Percentiles rank a stretch among this genome's conserved stretches.
Evolutionary conservation across 2,329 filamentous ascomycete species (phyloP).

Genomic region (Xylaria sp.): DNA sequence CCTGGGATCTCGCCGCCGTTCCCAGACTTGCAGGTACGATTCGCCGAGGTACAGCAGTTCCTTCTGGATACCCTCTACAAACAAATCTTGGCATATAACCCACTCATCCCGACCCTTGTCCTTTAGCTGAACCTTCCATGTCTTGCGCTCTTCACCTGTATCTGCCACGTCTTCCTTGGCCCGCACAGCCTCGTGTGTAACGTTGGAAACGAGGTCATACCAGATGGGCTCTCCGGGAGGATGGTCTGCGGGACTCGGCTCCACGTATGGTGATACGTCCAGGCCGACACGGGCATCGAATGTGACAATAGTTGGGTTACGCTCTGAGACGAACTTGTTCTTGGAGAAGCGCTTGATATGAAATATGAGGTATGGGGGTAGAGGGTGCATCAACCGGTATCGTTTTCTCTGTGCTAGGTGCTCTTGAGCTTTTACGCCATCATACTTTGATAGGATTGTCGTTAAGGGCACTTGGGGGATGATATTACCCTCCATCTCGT

Average conservation of each 20-base stretch:
- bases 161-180: conserved; percentile 87
- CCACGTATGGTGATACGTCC: conserved; percentile 90
- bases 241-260: conserved; percentile 80
- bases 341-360: conserved; percentile 97
- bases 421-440: conserved; percentile 87
- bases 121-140: conserved; percentile 92
- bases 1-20: conserved; percentile 73
- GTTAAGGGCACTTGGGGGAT: conserved; percentile 91
- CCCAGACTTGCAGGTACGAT: conserved; percentile 97
- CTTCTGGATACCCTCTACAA: conserved; percentile 87
- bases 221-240: conserved; percentile 83
- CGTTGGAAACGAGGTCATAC: conserved; percentile 96
- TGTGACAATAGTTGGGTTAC: conserved; percentile 97
- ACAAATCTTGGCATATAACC: conserved; percentile 94
- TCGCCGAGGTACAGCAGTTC: conserved; percentile 94
- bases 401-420: conserved; percentile 88
- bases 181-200: conserved; percentile 86
- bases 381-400: conserved; percentile 87
- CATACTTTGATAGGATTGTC: conserved; percentile 89
- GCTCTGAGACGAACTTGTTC: conserved; percentile 96
- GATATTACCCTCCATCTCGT: conserved; percentile 93
- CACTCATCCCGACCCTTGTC: conserved; percentile 87
- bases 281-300: conserved; percentile 85
- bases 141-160: conserved; percentile 85
- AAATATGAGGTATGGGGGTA: conserved; percentile 91